Percentiles rank a stretch among this genome's conserved stretches.
These are phyloP conservation scores for Aspergillus awamori DNA, from an alignment of 2,329 filamentous ascomycete genomes.

Conservation along the genomic window DNA sequence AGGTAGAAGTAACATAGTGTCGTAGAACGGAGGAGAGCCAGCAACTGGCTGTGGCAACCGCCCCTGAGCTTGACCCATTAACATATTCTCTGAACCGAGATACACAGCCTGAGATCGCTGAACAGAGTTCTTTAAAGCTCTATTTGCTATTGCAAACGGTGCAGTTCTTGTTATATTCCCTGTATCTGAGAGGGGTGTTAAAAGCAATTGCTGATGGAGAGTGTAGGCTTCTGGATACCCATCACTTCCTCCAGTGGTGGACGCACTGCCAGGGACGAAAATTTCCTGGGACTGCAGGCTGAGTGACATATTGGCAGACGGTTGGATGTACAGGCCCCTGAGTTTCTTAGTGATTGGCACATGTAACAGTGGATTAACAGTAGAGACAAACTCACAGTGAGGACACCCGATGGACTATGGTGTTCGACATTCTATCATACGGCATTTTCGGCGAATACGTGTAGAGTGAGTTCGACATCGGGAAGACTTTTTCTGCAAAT, in stretches of 20 bases:
- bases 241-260: conserved; percentile 45
- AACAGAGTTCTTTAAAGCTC: conserved; percentile 30
- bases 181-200: conserved; percentile 34
- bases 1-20: conserved; percentile 40
- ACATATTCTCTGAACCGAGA: conserved; percentile 29
- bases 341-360: conserved; percentile 20
- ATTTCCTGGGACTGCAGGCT: conserved; percentile 37
- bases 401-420: conserved; percentile 38
- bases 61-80: conserved; percentile 30
- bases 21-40: conserved; percentile 48
- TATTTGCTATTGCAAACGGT: conserved; percentile 37
- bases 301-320: conserved; percentile 50
- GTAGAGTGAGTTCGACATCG: conserved; percentile 37
- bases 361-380: background rate
- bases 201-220: conserved; percentile 35
- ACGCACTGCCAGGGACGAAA: conserved; percentile 31
- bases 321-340: conserved; percentile 43
- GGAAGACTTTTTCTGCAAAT: conserved; percentile 37
- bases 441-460: conserved; percentile 36
- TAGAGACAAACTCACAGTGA: conserved; percentile 41
- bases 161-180: conserved; percentile 39
- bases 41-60: conserved; percentile 33
- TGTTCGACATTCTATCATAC: conserved; percentile 45
- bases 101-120: conserved; percentile 35
- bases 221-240: conserved; percentile 39